Evolutionary conservation across 2,329 filamentous ascomycete genomes (phyloP).

Genomic region (Hypocreales sp.): DNA sequence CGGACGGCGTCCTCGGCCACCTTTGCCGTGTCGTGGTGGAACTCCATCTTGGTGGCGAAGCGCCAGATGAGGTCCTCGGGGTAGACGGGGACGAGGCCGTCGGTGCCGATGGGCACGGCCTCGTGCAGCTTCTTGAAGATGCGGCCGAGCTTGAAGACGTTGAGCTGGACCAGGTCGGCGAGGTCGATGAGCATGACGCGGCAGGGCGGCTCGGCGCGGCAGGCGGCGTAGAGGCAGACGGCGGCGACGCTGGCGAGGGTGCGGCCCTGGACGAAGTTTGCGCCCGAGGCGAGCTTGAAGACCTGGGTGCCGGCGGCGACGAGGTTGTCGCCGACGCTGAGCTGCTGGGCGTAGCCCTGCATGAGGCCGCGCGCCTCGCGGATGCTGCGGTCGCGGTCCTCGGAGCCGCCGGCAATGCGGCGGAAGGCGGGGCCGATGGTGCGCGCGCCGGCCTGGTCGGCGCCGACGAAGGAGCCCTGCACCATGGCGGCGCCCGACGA

Average conservation of each 20-base stretch:
- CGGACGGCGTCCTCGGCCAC: constrained; percentile 80
- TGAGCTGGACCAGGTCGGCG: constrained; percentile 67
- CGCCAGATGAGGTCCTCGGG: constrained; percentile 84
- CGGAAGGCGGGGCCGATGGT: constrained; percentile 47
- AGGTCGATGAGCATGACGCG: constrained; percentile 91
- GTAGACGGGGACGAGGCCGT: constrained; percentile 52
- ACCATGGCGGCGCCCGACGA: constrained; percentile 76
- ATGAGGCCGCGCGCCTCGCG: constrained; percentile 42
- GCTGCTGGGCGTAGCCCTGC: constrained; percentile 44
- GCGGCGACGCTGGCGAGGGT: constrained; percentile 73
- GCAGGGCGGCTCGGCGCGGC: constrained; percentile 63
- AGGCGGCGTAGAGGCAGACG: constrained; percentile 83
- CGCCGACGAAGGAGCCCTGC: constrained; percentile 76
- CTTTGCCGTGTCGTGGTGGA: constrained; percentile 63
- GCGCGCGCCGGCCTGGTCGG: constrained; percentile 69
- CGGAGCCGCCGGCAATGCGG: constrained; percentile 40
- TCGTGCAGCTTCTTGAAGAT: constrained; percentile 75
- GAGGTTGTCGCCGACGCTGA: constrained; percentile 44
- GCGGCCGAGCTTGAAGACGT: constrained; percentile 83
- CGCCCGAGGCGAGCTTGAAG: constrained; percentile 58
- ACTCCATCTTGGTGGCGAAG: constrained; percentile 85
- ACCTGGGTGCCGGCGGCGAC: constrained; percentile 53
- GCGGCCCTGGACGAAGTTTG: constrained; percentile 76
- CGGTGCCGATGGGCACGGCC: constrained; percentile 53
- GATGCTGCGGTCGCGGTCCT: constrained; percentile 44